Evolutionary conservation across 805 yeast species (phyloP).

Genomic region (Hagleromyces aurorensis): DNA sequence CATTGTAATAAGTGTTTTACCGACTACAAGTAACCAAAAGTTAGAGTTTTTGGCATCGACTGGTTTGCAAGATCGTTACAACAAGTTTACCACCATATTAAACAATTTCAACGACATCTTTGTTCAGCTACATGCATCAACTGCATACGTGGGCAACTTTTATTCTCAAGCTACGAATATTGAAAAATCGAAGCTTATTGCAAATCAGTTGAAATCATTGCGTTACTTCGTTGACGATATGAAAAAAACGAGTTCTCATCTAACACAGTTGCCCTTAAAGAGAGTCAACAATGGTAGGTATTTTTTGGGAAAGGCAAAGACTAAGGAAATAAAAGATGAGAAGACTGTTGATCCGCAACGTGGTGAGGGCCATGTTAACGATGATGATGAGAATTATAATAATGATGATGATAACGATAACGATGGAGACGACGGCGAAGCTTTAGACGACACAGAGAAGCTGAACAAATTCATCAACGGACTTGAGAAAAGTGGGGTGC

Average conservation of each 20-base stretch:
- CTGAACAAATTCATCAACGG: constrained; percentile 28
- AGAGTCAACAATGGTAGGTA: no score
- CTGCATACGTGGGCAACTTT: constrained; percentile 38
- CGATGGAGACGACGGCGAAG: constrained; percentile 33
- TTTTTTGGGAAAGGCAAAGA: background rate
- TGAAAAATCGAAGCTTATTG: constrained; percentile 48
- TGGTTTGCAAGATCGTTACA: constrained; percentile 31
- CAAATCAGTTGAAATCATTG: constrained; percentile 47
- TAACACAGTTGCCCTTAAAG: constrained; percentile 1
- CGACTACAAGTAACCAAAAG: constrained; percentile 40
- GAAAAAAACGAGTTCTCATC: constrained; percentile 24
- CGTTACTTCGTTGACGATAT: constrained; percentile 42
- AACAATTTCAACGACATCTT: constrained; percentile 35
- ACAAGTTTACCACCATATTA: constrained; percentile 29
- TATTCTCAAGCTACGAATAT: constrained; percentile 41
- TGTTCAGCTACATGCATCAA: constrained; percentile 29
- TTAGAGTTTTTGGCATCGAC: constrained; percentile 32
- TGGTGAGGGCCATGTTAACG: no score
- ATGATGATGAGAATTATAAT: no score
- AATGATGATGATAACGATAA: constrained; percentile 21
- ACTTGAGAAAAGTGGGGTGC: constrained; percentile 22
- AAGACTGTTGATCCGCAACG: background rate
- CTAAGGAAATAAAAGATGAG: constrained; percentile 1
- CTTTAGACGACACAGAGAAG: constrained; percentile 35
- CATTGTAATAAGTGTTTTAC: constrained; percentile 43